These are phyloP conservation scores for Glebionis coronaria DNA, from an alignment of 129 eudicot species.

Conservation along the genomic window DNA sequence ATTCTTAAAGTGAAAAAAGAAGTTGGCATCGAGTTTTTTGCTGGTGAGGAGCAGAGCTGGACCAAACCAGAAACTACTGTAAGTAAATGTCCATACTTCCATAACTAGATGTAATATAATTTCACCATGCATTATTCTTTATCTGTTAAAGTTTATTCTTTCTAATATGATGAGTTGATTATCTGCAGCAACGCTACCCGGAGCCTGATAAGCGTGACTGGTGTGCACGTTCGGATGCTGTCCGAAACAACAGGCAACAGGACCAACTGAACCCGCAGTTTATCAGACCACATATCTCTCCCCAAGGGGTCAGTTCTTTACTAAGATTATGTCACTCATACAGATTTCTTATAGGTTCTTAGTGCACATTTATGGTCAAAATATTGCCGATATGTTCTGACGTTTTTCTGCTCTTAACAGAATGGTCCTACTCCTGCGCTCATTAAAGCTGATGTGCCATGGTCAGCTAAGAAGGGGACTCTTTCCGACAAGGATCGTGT, in stretches of 20 bases:
- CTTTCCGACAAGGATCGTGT: slow-evolving; percentile 91
- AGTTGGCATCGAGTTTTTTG: slow-evolving; percentile 62
- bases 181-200: slow-evolving; percentile 59
- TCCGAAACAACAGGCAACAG: slow-evolving; percentile 56
- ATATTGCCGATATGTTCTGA: background rate
- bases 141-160: no score
- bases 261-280: slow-evolving; percentile 59
- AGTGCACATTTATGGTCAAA: no score
- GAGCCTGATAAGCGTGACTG: slow-evolving; percentile 94
- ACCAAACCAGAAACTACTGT: slow-evolving; percentile 69
- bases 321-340: background rate
- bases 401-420: slow-evolving; percentile 29
- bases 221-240: slow-evolving; percentile 83
- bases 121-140: background rate
- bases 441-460: slow-evolving; percentile 89
- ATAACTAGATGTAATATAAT: no score
- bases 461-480: slow-evolving; percentile 84
- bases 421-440: slow-evolving; percentile 69
- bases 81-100: slow-evolving; percentile 16
- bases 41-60: slow-evolving; percentile 73
- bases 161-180: background rate
- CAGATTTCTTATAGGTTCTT: background rate
- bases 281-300: slow-evolving; percentile 49
- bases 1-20: slow-evolving; percentile 72
- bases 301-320: slow-evolving; percentile 57